phyloP scores from a whole-genome alignment of 2,329 filamentous ascomycete species.

The Aspergillus ochraceus region DNA sequence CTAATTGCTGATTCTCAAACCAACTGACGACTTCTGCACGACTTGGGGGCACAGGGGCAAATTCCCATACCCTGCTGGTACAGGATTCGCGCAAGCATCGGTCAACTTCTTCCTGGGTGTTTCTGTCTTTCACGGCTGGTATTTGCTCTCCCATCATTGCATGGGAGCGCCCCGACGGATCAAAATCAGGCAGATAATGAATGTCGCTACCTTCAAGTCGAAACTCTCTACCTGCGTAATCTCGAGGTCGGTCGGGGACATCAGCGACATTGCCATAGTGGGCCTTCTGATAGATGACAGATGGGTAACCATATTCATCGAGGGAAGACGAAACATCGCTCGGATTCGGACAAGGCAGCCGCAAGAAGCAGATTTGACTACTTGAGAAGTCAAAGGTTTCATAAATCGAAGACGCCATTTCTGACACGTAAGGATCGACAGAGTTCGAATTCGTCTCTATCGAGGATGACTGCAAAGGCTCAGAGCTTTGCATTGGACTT shows the following conservation, averaged over 20 bases:
- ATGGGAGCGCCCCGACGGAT: conserved; percentile 59
- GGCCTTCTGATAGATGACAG: conserved; percentile 78
- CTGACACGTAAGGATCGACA: conserved; percentile 19
- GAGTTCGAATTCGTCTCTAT: conserved; percentile 9
- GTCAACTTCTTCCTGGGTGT: conserved; percentile 53
- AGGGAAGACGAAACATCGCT: conserved; percentile 59
- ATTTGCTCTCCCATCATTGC: conserved; percentile 58
- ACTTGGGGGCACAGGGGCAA: conserved; percentile 69
- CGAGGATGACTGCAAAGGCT: conserved; percentile 18
- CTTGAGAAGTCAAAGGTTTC: conserved; percentile 28
- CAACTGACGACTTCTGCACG: conserved; percentile 69
- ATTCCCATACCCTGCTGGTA: conserved; percentile 72
- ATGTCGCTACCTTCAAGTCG: conserved; percentile 72
- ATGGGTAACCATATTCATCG: conserved; percentile 56
- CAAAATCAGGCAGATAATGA: conserved; percentile 78
- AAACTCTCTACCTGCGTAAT: conserved; percentile 88
- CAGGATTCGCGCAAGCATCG: conserved; percentile 58
- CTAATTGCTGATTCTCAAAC: conserved; percentile 50
- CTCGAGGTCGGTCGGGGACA: conserved; percentile 71
- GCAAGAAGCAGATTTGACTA: conserved; percentile 26
- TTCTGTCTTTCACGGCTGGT: conserved; percentile 50
- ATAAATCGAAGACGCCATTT: conserved; percentile 23
- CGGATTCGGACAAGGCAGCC: conserved; percentile 25
- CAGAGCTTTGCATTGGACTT: not conserved
- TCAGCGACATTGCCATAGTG: conserved; percentile 84